Base-by-base conservation (phyloP, 306 rosid genomes). In the Lathyrus aphaca region DNA sequence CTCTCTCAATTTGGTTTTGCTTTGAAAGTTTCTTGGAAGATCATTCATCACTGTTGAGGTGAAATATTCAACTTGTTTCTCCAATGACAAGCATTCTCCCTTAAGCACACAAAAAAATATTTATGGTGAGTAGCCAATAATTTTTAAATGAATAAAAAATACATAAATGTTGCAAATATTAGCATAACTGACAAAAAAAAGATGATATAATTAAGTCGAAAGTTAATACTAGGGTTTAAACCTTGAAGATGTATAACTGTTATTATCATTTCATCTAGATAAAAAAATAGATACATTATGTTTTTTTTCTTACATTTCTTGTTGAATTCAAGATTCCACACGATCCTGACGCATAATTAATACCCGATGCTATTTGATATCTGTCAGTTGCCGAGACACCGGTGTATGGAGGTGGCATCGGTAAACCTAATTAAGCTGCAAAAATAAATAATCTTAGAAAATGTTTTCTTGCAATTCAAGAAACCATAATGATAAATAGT, bases 61-160 rank as follows among this genome's bases (percentile, higher is more conserved):
- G 38, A 75, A 75, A 32, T 68, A 59, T 25, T 75, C 69, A 38
- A 68, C 25, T 68, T 75, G 80, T 75, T 75, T 59, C 3, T 48
- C 63, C 37, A 75, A 25, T 48, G 80, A 75, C 44, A 68, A 59
- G 8, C 74, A 75, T 5, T 23, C 69, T 23, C 69, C 80, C 80
- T 75, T 6, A 10, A 3, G 14, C 23, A 66, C 8, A 35, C 11
- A 74, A 55, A 43, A 30, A 74, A n/a, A n/a, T n/a, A n/a, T n/a
- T n/a, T n/a, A n/a, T n/a, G n/a, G n/a, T n/a, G n/a, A n/a, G n/a
- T n/a, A n/a, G n/a, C n/a, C n/a, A n/a, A n/a, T n/a, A n/a, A n/a
- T n/a, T n/a, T n/a, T n/a, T n/a, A n/a, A n/a, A n/a, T n/a, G n/a
- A n/a, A n/a, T n/a, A n/a, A n/a, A n/a, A n/a, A n/a, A n/a, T n/a